Base-by-base conservation (phyloP, 169 alveolate genomes). In the Amoebophrya sp. region DNA sequence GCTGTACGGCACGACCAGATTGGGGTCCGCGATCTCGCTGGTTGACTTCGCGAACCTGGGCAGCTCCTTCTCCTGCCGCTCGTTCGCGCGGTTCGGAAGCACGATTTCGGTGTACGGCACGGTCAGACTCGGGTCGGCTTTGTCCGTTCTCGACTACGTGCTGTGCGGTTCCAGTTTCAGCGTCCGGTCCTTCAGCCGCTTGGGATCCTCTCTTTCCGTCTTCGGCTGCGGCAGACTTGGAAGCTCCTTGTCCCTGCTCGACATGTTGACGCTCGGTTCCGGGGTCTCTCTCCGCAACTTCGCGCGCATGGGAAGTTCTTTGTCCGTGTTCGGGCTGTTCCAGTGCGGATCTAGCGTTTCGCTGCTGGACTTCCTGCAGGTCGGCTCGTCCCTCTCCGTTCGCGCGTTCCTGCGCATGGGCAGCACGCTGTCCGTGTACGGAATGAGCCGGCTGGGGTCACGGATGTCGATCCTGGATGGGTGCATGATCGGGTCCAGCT, bases 401-500 rank as follows among this genome's bases (percentile, higher is more conserved):
- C 91, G 91, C 77, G 23, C 54, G 18, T 25, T 89, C 91, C n/a
- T 40, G 18, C 91, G 91, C 32, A 40, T 89, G 40, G 91, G 91
- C 38, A 89, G 91, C 91, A n/a, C 91, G 77, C 23, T 39, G n/a
- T 40, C 77, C 32, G 66, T 89, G 39, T 39, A 39, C 77, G 91
- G 91, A 10, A 39, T 89, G 66, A 41, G 77, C 10, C 91, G 91
- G 12, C 23, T 89, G 14, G 91, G 77, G 66, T 18, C 40, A 0
- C 77, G 35, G 53, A 41, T 89, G 3, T 89, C 91, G 18, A 55
- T 89, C 66, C 66, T 89, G 35, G 91, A 38, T 7, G n/a, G 0
- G 39, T 0, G 1, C 91, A 89, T 7, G 18, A 29, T 89, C 32
- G 91, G 77, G 33, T 39, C 66, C 66, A 38, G 66, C 35, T 23